phyloP scores from a whole-genome alignment of 164 flowering plant species.

The Litsea cubeba region DNA sequence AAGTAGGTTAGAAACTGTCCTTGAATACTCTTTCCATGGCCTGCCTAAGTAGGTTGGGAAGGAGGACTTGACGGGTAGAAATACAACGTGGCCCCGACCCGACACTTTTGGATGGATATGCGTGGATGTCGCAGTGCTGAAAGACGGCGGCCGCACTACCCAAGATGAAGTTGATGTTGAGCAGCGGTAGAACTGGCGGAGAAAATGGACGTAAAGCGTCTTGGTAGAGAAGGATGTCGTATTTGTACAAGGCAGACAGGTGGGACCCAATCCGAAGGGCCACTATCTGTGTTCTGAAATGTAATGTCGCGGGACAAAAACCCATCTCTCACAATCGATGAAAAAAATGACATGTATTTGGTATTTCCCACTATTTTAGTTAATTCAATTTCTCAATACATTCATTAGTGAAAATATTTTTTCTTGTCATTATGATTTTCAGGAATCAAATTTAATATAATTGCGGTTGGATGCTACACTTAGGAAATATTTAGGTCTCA shows the following conservation, averaged over 20 bases:
- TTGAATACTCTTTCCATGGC: too few relatives aligned
- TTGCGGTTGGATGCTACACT: too few relatives aligned
- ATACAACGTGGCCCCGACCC: conserved; percentile 57
- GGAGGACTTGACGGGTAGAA: conserved; percentile 29
- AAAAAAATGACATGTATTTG: too few relatives aligned
- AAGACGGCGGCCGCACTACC: conserved; percentile 67
- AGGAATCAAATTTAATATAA: too few relatives aligned
- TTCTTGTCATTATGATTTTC: too few relatives aligned
- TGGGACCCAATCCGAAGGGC: conserved; percentile 78
- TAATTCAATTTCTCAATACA: too few relatives aligned
- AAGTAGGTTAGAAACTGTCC: too few relatives aligned
- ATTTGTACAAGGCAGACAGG: conserved; percentile 69
- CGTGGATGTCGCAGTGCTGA: conserved; percentile 70
- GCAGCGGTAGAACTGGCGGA: conserved; percentile 61
- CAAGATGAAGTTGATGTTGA: conserved; percentile 79
- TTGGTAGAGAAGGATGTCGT: conserved; percentile 70
- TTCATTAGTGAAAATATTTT: too few relatives aligned
- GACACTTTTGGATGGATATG: conserved; percentile 60
- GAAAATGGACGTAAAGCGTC: conserved; percentile 83
- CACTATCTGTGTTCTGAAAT: conserved; percentile 81
- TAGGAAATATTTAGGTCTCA: too few relatives aligned
- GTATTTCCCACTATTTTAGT: too few relatives aligned
- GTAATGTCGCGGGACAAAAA: conserved; percentile 74
- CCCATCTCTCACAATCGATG: conserved; percentile 62
- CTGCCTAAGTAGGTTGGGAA: conserved; percentile 56